A percentile compares a stretch with the other conserved stretches of the same genome.
Evolutionary conservation across 495 filamentous ascomycete species (phyloP).

Genomic region (Penicillium chermesinum): DNA sequence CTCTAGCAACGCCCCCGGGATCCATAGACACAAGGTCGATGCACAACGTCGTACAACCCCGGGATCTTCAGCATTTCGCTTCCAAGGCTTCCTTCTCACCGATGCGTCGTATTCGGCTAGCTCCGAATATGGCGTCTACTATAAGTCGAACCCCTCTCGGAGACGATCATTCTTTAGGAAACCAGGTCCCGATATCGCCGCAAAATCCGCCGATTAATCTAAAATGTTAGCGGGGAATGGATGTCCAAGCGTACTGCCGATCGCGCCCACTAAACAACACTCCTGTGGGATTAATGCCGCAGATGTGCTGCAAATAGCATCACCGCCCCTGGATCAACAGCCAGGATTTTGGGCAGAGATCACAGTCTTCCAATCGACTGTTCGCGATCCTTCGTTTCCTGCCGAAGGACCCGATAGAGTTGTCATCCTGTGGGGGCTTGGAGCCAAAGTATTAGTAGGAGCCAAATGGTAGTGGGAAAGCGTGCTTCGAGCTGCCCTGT

Average conservation of each 20-base stretch:
- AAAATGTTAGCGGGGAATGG: not conserved
- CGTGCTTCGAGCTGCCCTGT: not conserved
- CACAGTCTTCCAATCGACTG: too few relatives aligned
- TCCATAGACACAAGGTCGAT: too few relatives aligned
- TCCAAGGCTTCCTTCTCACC: not conserved
- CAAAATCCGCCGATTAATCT: constrained; percentile 11
- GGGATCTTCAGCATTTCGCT: not conserved
- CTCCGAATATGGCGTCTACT: not conserved
- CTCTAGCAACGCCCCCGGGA: too few relatives aligned
- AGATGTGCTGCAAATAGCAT: too few relatives aligned
- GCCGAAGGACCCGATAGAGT: too few relatives aligned
- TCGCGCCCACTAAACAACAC: not conserved
- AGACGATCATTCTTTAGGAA: not conserved
- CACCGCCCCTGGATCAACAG: too few relatives aligned
- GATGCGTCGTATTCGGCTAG: not conserved
- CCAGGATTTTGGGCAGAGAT: too few relatives aligned
- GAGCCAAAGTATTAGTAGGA: not conserved
- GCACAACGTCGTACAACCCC: too few relatives aligned
- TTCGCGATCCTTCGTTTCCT: too few relatives aligned
- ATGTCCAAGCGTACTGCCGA: not conserved
- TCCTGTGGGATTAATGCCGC: not conserved
- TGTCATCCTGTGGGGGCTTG: not conserved
- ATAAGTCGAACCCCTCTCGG: not conserved
- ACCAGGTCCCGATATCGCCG: constrained; percentile 7
- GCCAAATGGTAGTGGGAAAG: not conserved